Conservation (phyloP, 83 land plant genomes). For the Picea engelmannii region DNA sequence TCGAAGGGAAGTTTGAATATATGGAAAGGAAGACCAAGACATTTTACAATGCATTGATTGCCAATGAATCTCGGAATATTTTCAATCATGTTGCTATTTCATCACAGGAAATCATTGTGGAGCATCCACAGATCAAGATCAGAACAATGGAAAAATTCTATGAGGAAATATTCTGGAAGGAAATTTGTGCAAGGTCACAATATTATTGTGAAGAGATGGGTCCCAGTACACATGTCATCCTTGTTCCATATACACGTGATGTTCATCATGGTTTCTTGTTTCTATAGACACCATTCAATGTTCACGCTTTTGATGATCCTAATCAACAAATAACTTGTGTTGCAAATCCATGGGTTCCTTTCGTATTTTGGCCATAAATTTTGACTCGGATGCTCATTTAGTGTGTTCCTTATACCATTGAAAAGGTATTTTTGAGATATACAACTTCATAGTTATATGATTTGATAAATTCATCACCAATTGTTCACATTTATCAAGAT, state of each 20-base stretch:
- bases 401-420: no score
- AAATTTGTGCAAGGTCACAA: constrained; percentile 59
- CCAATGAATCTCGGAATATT: constrained; percentile 46
- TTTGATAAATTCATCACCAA: no score
- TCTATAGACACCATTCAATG: constrained; percentile 97
- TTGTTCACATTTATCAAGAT: no score
- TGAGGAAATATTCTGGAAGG: constrained; percentile 72
- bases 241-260: constrained; percentile 92
- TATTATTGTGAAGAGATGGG: constrained; percentile 75
- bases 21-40: constrained; percentile 71
- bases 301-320: no score
- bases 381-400: no score
- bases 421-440: no score
- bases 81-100: constrained; percentile 75
- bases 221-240: constrained; percentile 59
- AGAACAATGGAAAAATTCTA: constrained; percentile 63
- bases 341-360: no score
- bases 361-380: no score
- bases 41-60: constrained; percentile 45
- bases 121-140: constrained; percentile 85
- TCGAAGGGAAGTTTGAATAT: constrained; percentile 75
- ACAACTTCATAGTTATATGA: no score
- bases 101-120: constrained; percentile 72
- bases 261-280: constrained; percentile 89
- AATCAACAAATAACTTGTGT: no score